Evolutionary conservation across 495 filamentous ascomycete genomes (phyloP), one percentile per base, ranked within the genome.

Genomic region (Clohesyomyces aquaticus): DNA sequence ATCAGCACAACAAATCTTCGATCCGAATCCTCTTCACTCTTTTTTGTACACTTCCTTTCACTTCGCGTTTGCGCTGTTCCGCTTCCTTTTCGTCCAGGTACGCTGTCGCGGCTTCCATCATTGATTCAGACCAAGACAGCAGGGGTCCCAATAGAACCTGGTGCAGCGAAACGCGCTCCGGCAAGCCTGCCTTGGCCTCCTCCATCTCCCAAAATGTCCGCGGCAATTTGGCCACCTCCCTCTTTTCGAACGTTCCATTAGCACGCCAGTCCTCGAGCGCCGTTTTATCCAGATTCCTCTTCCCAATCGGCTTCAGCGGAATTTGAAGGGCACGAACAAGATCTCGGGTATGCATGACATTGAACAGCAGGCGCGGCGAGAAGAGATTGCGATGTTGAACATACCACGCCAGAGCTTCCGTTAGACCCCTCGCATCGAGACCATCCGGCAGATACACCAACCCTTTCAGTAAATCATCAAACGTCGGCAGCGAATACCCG

Each of bases 331-430:
- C 59, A 9, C 59, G 49, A 14, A 55, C 12, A 22, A 63, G 27
- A 11, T 32, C 16, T 21, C 54, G 59, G 3, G 42, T 38, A 29
- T 63, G 59, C 23, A 63, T 41, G 26, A 63, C 59, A 38, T 63
- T 63, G 12, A 63, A 38, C 21, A 55, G 21, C 38, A 63, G 51
- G 12, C 16, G 49, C 19, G 59, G 59, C 23, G 38, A 23, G 41
- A 63, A 63, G 41, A 35, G 14, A 21, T 55, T 18, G 22, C 25
- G 3, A 25, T 48, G 23, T 1, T 63, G 23, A 9, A 63, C 23
- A 41, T 63, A 63, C 59, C 59, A 63, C 3, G 23, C 19, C 3
- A 63, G 10, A 38, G 41, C 54, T 19, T 55, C 29, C 22, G 59
- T 63, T 9, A 63, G 38, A 12, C 26, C 59, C 3, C 59, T 32